Percentiles rank a stretch among this genome's conserved stretches.
phyloP scores from a whole-genome alignment of 495 filamentous ascomycete species.

The Immersiella caudata region DNA sequence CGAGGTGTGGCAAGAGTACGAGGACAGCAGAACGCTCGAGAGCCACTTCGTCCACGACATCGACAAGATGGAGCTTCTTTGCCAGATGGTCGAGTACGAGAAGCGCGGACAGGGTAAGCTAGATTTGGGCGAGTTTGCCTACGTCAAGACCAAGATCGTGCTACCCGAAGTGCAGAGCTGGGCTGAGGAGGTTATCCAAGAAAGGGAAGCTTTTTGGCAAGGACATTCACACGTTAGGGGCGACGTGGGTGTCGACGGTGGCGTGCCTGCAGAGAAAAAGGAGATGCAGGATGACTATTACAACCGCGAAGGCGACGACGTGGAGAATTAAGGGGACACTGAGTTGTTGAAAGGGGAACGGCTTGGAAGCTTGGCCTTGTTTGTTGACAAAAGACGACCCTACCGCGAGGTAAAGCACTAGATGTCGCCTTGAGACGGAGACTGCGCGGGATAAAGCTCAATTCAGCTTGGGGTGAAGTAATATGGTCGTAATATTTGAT shows the following conservation, averaged over 20 bases:
- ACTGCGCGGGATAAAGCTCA: not conserved
- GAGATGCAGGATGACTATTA: constrained; percentile 50
- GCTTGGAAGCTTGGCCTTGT: not conserved
- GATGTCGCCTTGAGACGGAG: too few relatives aligned
- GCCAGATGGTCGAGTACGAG: constrained; percentile 98
- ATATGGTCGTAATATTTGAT: too few relatives aligned
- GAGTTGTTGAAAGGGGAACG: not conserved
- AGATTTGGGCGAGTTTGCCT: constrained; percentile 82
- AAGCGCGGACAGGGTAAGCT: constrained; percentile 61
- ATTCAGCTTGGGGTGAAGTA: not conserved
- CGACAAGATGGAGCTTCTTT: constrained; percentile 90
- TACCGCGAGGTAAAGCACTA: constrained; percentile 4
- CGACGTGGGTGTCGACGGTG: constrained; percentile 44
- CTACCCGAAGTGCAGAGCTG: constrained; percentile 79
- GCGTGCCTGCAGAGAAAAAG: constrained; percentile 38
- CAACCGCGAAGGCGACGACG: constrained; percentile 24
- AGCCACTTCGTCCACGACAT: constrained; percentile 92
- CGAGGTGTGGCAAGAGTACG: constrained; percentile 89
- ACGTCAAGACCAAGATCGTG: constrained; percentile 71
- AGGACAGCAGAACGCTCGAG: constrained; percentile 79
- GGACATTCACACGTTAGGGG: constrained; percentile 44
- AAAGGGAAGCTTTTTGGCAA: constrained; percentile 77
- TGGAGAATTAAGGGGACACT: constrained; percentile 20
- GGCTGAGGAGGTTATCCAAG: constrained; percentile 72
- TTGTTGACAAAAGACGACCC: not conserved